phyloP scores from a whole-genome alignment of 768 basidiomycete genomes.

The Phanerodontia chrysosporium region DNA sequence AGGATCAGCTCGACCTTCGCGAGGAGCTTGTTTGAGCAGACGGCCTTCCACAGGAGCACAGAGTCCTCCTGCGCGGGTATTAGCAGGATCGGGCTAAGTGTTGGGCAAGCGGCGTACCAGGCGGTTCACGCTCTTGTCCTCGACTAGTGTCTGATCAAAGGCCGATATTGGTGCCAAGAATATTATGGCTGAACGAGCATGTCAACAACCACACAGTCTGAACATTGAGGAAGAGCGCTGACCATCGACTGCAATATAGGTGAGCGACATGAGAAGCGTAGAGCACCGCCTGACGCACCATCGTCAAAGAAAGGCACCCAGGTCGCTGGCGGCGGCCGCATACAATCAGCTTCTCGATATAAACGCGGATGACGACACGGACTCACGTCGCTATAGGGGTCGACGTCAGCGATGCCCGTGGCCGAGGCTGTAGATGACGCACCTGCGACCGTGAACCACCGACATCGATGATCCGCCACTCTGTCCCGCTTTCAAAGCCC shows the following conservation, averaged over 20 bases:
- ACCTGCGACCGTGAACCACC: conserved; percentile 51
- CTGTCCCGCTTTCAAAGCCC: conserved; percentile 46
- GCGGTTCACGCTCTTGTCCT: conserved; percentile 50
- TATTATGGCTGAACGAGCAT: conserved; percentile 44
- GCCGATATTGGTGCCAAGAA: conserved; percentile 58
- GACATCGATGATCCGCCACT: conserved; percentile 54
- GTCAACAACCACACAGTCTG: not conserved
- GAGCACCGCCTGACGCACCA: conserved; percentile 28
- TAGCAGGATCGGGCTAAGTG: not conserved
- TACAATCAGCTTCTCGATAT: conserved; percentile 1
- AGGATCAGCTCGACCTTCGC: conserved; percentile 69
- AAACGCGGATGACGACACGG: not conserved
- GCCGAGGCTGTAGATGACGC: conserved; percentile 12
- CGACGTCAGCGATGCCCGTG: not conserved
- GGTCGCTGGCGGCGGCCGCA: conserved; percentile 29
- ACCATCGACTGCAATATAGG: conserved; percentile 11
- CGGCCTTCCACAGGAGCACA: conserved; percentile 67
- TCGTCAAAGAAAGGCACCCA: conserved; percentile 58
- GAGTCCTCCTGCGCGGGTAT: conserved; percentile 58
- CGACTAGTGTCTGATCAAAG: conserved; percentile 50
- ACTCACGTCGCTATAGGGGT: conserved; percentile 5
- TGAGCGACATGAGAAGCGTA: not conserved
- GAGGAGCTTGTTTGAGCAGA: conserved; percentile 69
- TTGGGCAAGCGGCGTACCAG: conserved; percentile 30
- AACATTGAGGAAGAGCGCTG: not conserved